Evolutionary conservation across 2,329 filamentous ascomycete genomes (phyloP).

Genomic region (Pseudopyricularia javanii): DNA sequence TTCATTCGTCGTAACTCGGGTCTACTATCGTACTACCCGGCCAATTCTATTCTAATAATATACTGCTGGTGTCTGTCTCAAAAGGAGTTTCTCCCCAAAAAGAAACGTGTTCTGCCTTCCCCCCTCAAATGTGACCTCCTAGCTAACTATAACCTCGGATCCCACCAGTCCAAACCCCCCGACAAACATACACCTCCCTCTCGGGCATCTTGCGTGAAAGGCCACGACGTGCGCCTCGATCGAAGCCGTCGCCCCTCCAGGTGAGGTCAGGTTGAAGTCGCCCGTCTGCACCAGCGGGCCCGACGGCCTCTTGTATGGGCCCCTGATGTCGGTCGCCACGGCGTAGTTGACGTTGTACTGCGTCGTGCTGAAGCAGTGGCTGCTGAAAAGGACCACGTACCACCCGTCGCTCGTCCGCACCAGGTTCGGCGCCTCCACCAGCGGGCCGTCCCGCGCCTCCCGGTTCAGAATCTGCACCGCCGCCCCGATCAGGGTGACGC

Average conservation of each 20-base stretch:
- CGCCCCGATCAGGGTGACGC: constrained; percentile 37
- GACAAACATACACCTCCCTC: constrained; percentile 17
- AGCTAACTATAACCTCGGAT: background rate
- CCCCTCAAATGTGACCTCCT: background rate
- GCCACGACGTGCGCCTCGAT: constrained; percentile 16
- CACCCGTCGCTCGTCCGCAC: constrained; percentile 29
- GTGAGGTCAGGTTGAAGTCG: constrained; percentile 23
- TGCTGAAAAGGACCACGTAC: constrained; percentile 52
- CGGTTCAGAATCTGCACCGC: constrained; percentile 34
- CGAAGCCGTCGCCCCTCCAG: constrained; percentile 25
- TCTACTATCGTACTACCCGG: too few species aligned
- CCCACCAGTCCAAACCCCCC: background rate
- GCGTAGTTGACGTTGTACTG: constrained; percentile 50
- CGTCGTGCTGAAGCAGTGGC: constrained; percentile 41
- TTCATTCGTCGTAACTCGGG: too few species aligned
- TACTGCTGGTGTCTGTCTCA: too few species aligned
- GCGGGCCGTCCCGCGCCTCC: constrained; percentile 31
- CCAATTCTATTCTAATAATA: too few species aligned
- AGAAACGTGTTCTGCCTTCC: background rate
- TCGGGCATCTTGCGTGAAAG: constrained; percentile 25
- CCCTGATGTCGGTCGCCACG: constrained; percentile 23
- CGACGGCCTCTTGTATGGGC: constrained; percentile 21
- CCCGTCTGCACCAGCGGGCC: constrained; percentile 21
- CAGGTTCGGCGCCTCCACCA: constrained; percentile 46
- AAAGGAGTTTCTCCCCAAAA: too few species aligned